Evolutionary conservation across 495 filamentous ascomycete genomes (phyloP).

Genomic region (Lepraria neglecta): DNA sequence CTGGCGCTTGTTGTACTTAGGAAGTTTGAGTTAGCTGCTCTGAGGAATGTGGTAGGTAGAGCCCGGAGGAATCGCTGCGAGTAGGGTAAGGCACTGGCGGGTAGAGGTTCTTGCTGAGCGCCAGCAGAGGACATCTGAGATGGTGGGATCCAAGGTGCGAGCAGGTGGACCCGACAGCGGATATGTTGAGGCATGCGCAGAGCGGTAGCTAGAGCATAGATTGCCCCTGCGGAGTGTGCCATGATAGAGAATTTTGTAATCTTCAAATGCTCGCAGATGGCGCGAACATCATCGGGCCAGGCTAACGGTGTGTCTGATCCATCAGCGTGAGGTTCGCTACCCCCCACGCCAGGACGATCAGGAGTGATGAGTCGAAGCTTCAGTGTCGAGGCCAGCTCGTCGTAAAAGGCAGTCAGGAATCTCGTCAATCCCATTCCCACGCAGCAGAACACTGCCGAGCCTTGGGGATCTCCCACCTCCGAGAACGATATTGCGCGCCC

Average conservation of each 20-base stretch:
- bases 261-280: constrained; percentile 85
- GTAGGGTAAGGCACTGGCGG: constrained; percentile 79
- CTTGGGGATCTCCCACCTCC: constrained; percentile 89
- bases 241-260: constrained; percentile 96
- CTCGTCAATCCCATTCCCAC: constrained; percentile 96
- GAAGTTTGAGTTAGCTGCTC: constrained; percentile 90
- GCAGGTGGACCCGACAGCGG: constrained; percentile 85
- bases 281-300: constrained; percentile 97
- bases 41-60: constrained; percentile 84
- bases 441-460: constrained; percentile 90
- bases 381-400: constrained; percentile 85
- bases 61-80: constrained; percentile 86
- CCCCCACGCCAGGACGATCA: constrained; percentile 90
- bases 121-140: constrained; percentile 88
- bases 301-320: constrained; percentile 76
- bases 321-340: constrained; percentile 77
- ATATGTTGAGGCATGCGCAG: constrained; percentile 95
- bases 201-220: constrained; percentile 94
- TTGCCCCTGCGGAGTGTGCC: constrained; percentile 95
- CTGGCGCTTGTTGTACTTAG: constrained; percentile 87
- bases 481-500: constrained; percentile 90
- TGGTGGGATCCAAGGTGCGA: constrained; percentile 97
- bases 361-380: constrained; percentile 88
- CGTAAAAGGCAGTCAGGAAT: constrained; percentile 95
- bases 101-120: constrained; percentile 64